These are phyloP conservation scores for Theileria parva DNA, from an alignment of 169 alveolate genomes.

Conservation along the genomic window DNA sequence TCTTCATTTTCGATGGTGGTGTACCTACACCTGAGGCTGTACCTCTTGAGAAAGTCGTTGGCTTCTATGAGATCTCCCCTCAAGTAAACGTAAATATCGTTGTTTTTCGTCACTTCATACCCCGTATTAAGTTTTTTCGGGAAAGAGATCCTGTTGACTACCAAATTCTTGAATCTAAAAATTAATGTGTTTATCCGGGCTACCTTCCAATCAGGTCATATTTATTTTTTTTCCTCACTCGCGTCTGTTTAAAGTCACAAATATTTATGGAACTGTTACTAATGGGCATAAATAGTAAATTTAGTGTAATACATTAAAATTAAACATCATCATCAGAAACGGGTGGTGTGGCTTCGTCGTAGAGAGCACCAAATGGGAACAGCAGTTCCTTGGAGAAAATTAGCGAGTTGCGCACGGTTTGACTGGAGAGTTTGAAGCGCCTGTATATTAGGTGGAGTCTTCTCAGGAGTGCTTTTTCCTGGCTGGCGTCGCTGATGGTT, in stretches of 20 bases:
- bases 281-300: not conserved
- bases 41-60: constrained; percentile 19
- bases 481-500: constrained; percentile 50
- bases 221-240: not conserved
- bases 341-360: constrained; percentile 71
- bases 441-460: constrained; percentile 49
- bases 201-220: constrained; percentile 1
- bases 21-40: constrained; percentile 9
- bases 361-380: constrained; percentile 64
- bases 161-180: constrained; percentile 32
- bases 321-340: constrained; percentile 41
- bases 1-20: not conserved
- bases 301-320: not conserved
- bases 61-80: constrained; percentile 12
- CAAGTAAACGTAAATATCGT: constrained; percentile 24
- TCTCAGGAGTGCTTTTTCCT: constrained; percentile 51
- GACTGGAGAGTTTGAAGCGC: constrained; percentile 22
- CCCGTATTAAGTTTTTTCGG: constrained; percentile 70
- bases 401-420: constrained; percentile 32
- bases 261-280: constrained; percentile 1
- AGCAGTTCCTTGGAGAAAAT: constrained; percentile 38
- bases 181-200: not conserved
- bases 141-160: constrained; percentile 73
- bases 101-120: constrained; percentile 50
- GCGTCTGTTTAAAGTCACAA: not conserved